Evolutionary conservation across 805 yeast species (phyloP).

Genomic region (Wickerhamiella brachini): DNA sequence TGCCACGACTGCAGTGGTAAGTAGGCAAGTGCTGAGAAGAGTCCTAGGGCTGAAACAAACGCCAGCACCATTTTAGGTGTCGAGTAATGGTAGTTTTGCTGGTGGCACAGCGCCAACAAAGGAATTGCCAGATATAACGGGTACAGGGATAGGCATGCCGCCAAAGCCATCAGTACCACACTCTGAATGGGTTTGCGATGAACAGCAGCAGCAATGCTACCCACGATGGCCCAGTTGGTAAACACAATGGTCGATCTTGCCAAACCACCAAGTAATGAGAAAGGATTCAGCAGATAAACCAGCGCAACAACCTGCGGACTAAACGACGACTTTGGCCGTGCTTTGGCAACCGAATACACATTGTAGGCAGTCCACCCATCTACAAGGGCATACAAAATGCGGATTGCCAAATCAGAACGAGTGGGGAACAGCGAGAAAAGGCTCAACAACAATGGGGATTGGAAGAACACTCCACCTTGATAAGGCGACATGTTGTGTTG

Average conservation of each 20-base stretch:
- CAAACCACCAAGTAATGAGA: constrained; percentile 51
- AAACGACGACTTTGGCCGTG: constrained; percentile 12
- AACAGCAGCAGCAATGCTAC: constrained; percentile 34
- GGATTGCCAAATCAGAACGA: constrained; percentile 8
- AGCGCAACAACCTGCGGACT: constrained; percentile 39
- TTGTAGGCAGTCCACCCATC: constrained; percentile 48
- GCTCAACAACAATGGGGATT: constrained; percentile 59
- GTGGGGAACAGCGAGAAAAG: constrained; percentile 30
- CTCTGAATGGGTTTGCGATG: constrained; percentile 30
- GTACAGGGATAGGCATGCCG: constrained; percentile 50
- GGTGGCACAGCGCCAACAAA: constrained; percentile 24
- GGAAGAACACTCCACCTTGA: constrained; percentile 77
- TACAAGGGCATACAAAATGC: constrained; percentile 38
- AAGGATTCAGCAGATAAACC: constrained; percentile 68
- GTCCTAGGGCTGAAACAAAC: constrained; percentile 10
- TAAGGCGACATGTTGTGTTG: constrained; percentile 49
- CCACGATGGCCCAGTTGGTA: constrained; percentile 42
- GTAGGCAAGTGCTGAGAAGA: constrained; percentile 18
- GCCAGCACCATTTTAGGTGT: constrained; percentile 6
- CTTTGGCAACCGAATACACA: constrained; percentile 35
- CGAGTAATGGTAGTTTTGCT: background rate
- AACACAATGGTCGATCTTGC: constrained; percentile 55
- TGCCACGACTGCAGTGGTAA: constrained; percentile 21
- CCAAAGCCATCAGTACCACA: constrained; percentile 41
- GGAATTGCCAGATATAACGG: constrained; percentile 52